Percentiles rank a stretch among this genome's conserved stretches.
phyloP scores from a whole-genome alignment of 2,329 filamentous ascomycete genomes.

The Arachnopeziza araneosa region DNA sequence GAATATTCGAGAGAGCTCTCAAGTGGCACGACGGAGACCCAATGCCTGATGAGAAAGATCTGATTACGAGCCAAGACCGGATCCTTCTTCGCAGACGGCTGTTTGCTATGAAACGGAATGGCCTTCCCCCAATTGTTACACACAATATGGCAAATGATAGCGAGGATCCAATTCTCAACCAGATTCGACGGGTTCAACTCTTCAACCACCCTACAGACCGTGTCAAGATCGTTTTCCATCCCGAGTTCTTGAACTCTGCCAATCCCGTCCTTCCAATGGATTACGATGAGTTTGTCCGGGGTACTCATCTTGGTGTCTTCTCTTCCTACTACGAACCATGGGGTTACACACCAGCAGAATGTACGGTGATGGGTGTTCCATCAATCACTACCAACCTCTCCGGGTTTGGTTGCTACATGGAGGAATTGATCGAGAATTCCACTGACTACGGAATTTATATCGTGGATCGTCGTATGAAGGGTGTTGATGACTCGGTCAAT shows the following conservation, averaged over 20 bases:
- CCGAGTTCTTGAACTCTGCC: slow-evolving; percentile 91
- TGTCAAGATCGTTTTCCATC: slow-evolving; percentile 97
- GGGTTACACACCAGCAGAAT: slow-evolving; percentile 98
- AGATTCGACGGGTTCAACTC: slow-evolving; percentile 89
- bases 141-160: slow-evolving; percentile 97
- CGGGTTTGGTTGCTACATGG: slow-evolving; percentile 99
- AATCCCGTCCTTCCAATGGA: slow-evolving; percentile 94
- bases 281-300: slow-evolving; percentile 97
- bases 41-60: slow-evolving; percentile 92
- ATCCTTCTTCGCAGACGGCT: slow-evolving; percentile 85
- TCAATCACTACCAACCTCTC: slow-evolving; percentile 98
- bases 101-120: slow-evolving; percentile 93
- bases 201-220: slow-evolving; percentile 95
- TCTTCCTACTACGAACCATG: slow-evolving; percentile 98
- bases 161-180: slow-evolving; percentile 92
- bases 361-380: slow-evolving; percentile 97
- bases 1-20: slow-evolving; percentile 89
- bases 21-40: slow-evolving; percentile 94
- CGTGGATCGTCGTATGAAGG: slow-evolving; percentile 90
- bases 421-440: slow-evolving; percentile 96
- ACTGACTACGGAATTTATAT: slow-evolving; percentile 99
- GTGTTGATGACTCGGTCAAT: slow-evolving; percentile 95
- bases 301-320: slow-evolving; percentile 93
- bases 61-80: slow-evolving; percentile 87
- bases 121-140: slow-evolving; percentile 89